These are phyloP conservation scores for Fusarium torreyae DNA, from an alignment of 2,329 filamentous ascomycete species.

Conservation along the genomic window DNA sequence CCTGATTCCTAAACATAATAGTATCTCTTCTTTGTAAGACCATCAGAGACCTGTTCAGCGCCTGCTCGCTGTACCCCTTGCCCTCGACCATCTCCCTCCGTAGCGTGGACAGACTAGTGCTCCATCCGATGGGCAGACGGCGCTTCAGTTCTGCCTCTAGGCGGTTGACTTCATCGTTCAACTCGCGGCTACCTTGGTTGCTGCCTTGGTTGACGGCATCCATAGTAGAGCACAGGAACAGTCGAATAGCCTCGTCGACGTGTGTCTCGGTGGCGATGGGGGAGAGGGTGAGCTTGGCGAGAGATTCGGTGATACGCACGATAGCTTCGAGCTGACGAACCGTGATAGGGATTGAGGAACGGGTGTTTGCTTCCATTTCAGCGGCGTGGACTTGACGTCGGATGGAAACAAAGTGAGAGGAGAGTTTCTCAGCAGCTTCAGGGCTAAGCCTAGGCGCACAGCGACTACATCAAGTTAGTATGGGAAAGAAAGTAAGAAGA, in stretches of 20 bases:
- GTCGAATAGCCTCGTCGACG: slow-evolving; percentile 95
- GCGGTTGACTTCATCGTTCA: slow-evolving; percentile 90
- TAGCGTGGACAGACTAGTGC: slow-evolving; percentile 88
- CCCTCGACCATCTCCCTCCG: slow-evolving; percentile 92
- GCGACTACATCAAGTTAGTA: slow-evolving; percentile 69
- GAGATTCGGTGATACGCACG: slow-evolving; percentile 94
- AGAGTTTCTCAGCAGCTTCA: slow-evolving; percentile 95
- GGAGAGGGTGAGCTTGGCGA: slow-evolving; percentile 91
- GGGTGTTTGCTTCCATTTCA: slow-evolving; percentile 89
- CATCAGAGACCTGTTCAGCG: slow-evolving; percentile 86
- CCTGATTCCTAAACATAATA: slow-evolving; percentile 84
- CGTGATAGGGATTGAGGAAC: slow-evolving; percentile 96
- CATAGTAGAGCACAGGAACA: slow-evolving; percentile 98
- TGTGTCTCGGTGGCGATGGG: slow-evolving; percentile 91
- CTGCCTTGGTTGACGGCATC: slow-evolving; percentile 94
- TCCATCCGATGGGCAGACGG: slow-evolving; percentile 94
- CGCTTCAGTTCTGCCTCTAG: slow-evolving; percentile 91
- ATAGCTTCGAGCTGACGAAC: slow-evolving; percentile 98
- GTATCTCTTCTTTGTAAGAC: slow-evolving; percentile 91
- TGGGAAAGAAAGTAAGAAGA: too few species aligned
- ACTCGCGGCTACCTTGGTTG: slow-evolving; percentile 85
- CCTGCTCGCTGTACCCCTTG: slow-evolving; percentile 90
- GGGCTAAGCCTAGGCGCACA: slow-evolving; percentile 92
- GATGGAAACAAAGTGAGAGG: slow-evolving; percentile 97
- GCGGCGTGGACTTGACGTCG: slow-evolving; percentile 92